phyloP scores from a whole-genome alignment of 345 rosid genomes.

The Iberis pinnata region DNA sequence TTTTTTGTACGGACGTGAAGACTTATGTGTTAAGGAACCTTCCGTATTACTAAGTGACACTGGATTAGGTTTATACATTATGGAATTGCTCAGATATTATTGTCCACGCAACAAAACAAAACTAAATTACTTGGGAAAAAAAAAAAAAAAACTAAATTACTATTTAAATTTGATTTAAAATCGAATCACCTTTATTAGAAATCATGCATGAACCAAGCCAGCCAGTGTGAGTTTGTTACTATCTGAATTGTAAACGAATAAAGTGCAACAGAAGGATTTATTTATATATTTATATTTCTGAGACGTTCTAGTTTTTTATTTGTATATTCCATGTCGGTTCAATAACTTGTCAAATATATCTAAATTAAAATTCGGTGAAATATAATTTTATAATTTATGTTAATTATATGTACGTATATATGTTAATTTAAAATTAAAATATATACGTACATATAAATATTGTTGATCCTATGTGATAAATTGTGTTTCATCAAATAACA shows the following conservation, averaged over 20 bases:
- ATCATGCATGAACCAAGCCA: constrained; percentile 25
- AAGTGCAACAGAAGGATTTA: not conserved
- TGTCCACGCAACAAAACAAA: constrained; percentile 17
- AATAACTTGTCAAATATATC: constrained; percentile 1
- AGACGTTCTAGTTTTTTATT: not conserved
- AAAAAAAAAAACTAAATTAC: too few species aligned
- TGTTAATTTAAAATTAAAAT: not conserved
- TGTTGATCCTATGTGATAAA: too few species aligned
- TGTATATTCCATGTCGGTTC: constrained; percentile 1
- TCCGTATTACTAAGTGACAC: constrained; percentile 1
- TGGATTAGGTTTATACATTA: not conserved
- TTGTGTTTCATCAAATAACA: too few species aligned
- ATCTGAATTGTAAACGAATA: too few species aligned
- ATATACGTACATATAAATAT: too few species aligned
- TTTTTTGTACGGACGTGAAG: constrained; percentile 35
- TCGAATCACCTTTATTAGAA: not conserved
- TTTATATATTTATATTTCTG: not conserved
- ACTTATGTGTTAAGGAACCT: constrained; percentile 25
- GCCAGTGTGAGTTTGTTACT: not conserved
- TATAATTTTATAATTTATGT: too few species aligned
- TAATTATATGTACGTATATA: too few species aligned
- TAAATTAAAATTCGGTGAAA: not conserved
- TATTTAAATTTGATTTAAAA: too few species aligned
- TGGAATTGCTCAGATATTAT: constrained; percentile 15
- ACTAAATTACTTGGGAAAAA: too few species aligned